Conservation (phyloP, 768 basidiomycete genomes). For the Cystobasidium onofrii region DNA sequence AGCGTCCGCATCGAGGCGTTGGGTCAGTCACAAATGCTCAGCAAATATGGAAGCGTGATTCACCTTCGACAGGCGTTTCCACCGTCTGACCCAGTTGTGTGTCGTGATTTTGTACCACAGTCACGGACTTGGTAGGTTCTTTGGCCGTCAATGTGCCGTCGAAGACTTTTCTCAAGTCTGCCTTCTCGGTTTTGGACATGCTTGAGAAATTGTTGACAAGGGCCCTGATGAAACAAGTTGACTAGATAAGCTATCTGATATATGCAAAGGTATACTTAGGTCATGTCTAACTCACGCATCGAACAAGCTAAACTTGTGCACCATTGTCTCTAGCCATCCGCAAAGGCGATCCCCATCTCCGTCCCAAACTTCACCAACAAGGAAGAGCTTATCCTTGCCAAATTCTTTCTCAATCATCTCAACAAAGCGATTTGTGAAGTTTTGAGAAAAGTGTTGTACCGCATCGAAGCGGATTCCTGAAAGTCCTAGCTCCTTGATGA, state of each 20-base stretch:
- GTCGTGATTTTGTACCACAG: conserved; percentile 45
- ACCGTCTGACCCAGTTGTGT: conserved; percentile 48
- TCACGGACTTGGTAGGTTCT: conserved; percentile 49
- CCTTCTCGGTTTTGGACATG: conserved; percentile 25
- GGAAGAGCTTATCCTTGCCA: conserved; percentile 13
- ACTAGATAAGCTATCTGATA: too few relatives aligned
- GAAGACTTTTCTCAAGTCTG: conserved; percentile 47
- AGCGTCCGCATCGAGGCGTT: not conserved
- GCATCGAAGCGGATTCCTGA: conserved; percentile 46
- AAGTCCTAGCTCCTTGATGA: conserved; percentile 48
- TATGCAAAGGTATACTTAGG: not conserved
- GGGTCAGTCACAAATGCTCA: not conserved
- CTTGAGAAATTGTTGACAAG: conserved; percentile 46
- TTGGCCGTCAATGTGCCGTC: conserved; percentile 47
- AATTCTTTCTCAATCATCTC: conserved; percentile 44
- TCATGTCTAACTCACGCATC: conserved; percentile 33
- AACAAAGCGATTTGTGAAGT: conserved; percentile 47
- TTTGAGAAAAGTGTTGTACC: conserved; percentile 42
- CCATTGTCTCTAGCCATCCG: conserved; percentile 41
- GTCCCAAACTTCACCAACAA: conserved; percentile 43
- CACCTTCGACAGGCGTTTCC: conserved; percentile 46
- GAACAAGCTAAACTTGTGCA: conserved; percentile 48
- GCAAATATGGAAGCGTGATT: not conserved
- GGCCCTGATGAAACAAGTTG: conserved; percentile 40
- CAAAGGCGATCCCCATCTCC: conserved; percentile 23